phyloP scores from a whole-genome alignment of 257 asterid species.

The Solanum sejunctum region DNA sequence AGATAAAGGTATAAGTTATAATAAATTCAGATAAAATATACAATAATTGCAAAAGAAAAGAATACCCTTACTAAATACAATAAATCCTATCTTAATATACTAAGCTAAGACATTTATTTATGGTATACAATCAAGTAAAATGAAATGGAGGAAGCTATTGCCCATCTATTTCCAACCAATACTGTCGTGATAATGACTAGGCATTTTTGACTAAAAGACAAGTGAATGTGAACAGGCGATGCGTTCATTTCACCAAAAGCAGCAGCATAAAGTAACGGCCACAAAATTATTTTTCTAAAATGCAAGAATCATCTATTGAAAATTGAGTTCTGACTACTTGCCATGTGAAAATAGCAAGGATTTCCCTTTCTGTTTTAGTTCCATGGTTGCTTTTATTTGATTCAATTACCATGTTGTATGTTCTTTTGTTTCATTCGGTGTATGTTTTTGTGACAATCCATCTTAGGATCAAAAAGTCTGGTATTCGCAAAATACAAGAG shows the following conservation, averaged over 20 bases:
- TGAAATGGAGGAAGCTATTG: no score
- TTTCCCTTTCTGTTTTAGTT: neutral
- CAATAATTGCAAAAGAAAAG: neutral
- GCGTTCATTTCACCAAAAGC: neutral
- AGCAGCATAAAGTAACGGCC: neutral
- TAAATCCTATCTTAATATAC: no score
- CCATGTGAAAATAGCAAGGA: neutral
- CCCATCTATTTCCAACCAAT: no score
- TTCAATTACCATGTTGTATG: neutral
- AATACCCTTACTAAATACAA: neutral
- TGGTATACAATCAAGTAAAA: no score
- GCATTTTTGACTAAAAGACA: neutral
- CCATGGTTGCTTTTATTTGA: neutral
- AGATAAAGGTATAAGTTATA: no score
- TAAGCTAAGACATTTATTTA: no score
- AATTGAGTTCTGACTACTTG: neutral
- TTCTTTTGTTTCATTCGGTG: neutral
- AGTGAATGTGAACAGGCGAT: neutral
- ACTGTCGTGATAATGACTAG: neutral
- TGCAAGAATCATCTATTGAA: neutral
- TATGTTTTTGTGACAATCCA: no score
- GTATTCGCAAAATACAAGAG: no score
- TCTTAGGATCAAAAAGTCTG: no score
- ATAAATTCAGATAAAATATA: no score
- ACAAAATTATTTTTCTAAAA: neutral